These are phyloP conservation scores for Syncephalastrum contaminatum DNA, from an alignment of 371 early-diverging fungal species.

Conservation along the genomic window DNA sequence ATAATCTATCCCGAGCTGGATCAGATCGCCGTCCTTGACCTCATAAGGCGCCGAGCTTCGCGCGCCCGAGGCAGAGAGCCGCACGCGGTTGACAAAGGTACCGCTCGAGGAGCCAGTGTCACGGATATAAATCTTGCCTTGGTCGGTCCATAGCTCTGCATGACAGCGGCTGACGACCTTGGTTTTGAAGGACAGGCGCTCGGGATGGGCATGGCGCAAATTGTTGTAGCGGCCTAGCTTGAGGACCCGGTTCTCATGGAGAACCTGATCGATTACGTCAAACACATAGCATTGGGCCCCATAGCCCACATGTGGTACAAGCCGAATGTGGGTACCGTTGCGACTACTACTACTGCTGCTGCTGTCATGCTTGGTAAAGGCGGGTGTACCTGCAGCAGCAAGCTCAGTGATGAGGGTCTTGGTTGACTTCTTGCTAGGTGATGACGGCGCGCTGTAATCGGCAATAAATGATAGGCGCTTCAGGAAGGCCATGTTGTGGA, in stretches of 20 bases:
- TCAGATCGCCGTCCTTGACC: conserved; percentile 78
- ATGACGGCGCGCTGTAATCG: too few species aligned
- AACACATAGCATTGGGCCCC: conserved; percentile 71
- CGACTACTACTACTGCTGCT: not conserved
- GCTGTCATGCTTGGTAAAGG: too few species aligned
- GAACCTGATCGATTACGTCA: conserved; percentile 75
- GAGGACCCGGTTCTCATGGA: conserved; percentile 61
- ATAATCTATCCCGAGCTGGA: conserved; percentile 89
- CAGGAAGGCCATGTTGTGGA: too few species aligned
- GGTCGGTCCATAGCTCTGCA: conserved; percentile 85
- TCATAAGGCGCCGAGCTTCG: conserved; percentile 65
- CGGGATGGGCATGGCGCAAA: conserved; percentile 44
- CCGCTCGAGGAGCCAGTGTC: conserved; percentile 88
- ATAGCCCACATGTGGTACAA: conserved; percentile 73
- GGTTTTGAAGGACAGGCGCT: conserved; percentile 83
- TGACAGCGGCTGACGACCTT: conserved; percentile 94
- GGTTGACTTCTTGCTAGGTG: too few species aligned
- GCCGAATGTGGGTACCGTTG: conserved; percentile 50
- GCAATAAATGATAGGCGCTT: too few species aligned
- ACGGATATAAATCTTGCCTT: conserved; percentile 71
- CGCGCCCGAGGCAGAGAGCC: conserved; percentile 71
- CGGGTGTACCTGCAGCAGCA: too few species aligned
- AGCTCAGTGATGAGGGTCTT: too few species aligned
- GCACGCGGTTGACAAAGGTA: conserved; percentile 86
- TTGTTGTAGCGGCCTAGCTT: conserved; percentile 83